phyloP scores from a whole-genome alignment of 768 basidiomycete genomes.

The Boletales sp. region DNA sequence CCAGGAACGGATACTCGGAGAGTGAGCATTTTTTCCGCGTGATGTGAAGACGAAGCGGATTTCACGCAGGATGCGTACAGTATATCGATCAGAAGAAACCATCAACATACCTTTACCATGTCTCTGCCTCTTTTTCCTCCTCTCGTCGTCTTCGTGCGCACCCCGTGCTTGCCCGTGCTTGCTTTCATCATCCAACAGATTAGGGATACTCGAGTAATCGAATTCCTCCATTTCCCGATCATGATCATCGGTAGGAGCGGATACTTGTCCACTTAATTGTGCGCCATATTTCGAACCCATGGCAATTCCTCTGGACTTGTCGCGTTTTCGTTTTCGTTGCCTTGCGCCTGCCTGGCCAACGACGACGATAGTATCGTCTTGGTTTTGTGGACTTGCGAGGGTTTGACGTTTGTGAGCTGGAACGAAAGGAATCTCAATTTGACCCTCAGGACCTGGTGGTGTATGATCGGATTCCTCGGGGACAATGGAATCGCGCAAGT shows the following conservation, averaged over 20 bases:
- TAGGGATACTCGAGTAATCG: conserved; percentile 66
- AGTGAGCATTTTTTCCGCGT: not conserved
- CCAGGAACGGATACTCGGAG: not conserved
- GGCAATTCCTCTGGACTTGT: conserved; percentile 11
- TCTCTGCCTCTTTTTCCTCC: conserved; percentile 51
- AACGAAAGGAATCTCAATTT: conserved; percentile 75
- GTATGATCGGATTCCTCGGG: conserved; percentile 12
- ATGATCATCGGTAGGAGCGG: conserved; percentile 6
- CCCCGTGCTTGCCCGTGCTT: conserved; percentile 20
- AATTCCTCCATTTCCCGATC: conserved; percentile 44
- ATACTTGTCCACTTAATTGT: conserved; percentile 2
- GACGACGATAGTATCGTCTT: conserved; percentile 66
- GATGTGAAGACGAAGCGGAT: conserved; percentile 4
- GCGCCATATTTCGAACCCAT: not conserved
- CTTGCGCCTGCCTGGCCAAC: conserved; percentile 64
- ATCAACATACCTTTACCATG: conserved; percentile 37
- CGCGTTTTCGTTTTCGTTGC: conserved; percentile 55
- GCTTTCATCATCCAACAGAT: conserved; percentile 63
- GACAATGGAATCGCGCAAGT: not conserved
- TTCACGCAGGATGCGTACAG: conserved; percentile 4
- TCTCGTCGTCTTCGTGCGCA: conserved; percentile 27
- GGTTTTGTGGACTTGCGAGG: conserved; percentile 6
- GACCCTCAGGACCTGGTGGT: conserved; percentile 36
- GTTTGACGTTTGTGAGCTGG: conserved; percentile 56
- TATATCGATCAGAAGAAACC: not conserved